Evolutionary conservation across 1,284 basidiomycete genomes (phyloP), one percentile per base, ranked within the genome.

Genomic region (Naganishia sp.): DNA sequence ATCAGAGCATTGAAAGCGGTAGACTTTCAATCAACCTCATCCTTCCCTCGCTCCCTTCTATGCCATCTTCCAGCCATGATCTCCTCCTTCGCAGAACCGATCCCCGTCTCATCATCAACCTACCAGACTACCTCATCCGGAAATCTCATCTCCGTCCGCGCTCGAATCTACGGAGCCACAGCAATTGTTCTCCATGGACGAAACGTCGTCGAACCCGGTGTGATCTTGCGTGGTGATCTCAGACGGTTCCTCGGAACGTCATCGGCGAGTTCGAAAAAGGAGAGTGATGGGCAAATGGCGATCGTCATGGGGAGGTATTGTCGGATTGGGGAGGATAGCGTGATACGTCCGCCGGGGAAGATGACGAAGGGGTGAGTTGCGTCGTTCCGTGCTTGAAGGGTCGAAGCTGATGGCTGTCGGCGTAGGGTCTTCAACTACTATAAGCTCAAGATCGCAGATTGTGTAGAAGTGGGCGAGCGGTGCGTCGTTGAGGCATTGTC

Each of bases 111-210:
- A 13, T n/a, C 65, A 1, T n/a, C 52, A 10, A 53, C 58, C 18
- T 61, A 66, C 65, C 51, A 52, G 21, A 61, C 58, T 46, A 66
- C 65, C 25, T 60, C 58, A 7, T 66, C 65, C 25, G 65, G 65
- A 3, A 66, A 66, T 43, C 42, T 66, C 45, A 67, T 98, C 58
- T 96, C 94, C 42, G 86, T 94, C 54, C 87, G 90, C 70, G 92
- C 93, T 10, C 88, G 87, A n/a, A 97, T 99, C 72, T 86, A 89
- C 50, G 96, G 96, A 10, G 92, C 94, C 7, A 89, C 93, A 75
- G 97, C 98, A 76, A 99, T 99, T 76, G 92, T 98, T 68, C 86
- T 99, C 2, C 93, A 92, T 42, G 96, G 95, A 47, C 98, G 98
- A 81, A 95, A 92, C 5, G 92, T 99, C 76, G 95, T 99, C 64